phyloP scores from a whole-genome alignment of 352 stramenopile genomes.

The Globisporangium splendens region DNA sequence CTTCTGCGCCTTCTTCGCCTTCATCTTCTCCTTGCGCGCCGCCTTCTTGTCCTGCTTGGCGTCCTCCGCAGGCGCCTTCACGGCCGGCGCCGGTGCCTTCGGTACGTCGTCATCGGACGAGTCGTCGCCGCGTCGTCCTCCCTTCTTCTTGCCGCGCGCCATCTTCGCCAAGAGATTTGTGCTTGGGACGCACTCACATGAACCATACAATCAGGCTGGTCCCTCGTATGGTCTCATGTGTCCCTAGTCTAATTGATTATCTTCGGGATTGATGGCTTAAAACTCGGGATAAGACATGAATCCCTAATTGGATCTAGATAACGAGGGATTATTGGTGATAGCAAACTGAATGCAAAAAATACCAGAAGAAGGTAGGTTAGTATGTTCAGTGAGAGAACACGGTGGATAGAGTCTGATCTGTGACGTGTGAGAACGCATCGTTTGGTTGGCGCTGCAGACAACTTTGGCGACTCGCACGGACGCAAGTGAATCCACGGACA shows the following conservation, averaged over 20 bases:
- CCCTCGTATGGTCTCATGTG: no score
- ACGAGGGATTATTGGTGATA: conserved; percentile 41
- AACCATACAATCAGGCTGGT: conserved; percentile 6
- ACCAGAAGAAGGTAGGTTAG: conserved; percentile 14
- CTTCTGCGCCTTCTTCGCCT: conserved; percentile 54
- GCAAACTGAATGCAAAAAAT: conserved; percentile 23
- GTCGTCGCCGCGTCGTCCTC: conserved; percentile 61
- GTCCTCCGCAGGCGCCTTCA: conserved; percentile 19
- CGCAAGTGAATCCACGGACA: conserved; percentile 45
- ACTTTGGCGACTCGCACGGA: conserved; percentile 55
- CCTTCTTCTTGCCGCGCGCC: conserved; percentile 82
- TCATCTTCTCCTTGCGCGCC: conserved; percentile 78
- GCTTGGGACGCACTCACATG: background rate
- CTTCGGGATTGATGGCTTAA: no score
- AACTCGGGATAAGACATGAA: background rate
- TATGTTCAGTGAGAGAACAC: background rate
- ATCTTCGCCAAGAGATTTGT: conserved; percentile 21
- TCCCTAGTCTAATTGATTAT: no score
- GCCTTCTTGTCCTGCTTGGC: conserved; percentile 66
- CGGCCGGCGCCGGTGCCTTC: conserved; percentile 19
- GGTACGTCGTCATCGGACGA: conserved; percentile 65
- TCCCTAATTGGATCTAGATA: conserved; percentile 8
- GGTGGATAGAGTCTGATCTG: background rate
- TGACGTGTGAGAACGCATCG: conserved; percentile 36
- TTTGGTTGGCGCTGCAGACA: conserved; percentile 54